Conservation (phyloP, 2,329 filamentous ascomycete genomes). For the Fusarium nelsonii region DNA sequence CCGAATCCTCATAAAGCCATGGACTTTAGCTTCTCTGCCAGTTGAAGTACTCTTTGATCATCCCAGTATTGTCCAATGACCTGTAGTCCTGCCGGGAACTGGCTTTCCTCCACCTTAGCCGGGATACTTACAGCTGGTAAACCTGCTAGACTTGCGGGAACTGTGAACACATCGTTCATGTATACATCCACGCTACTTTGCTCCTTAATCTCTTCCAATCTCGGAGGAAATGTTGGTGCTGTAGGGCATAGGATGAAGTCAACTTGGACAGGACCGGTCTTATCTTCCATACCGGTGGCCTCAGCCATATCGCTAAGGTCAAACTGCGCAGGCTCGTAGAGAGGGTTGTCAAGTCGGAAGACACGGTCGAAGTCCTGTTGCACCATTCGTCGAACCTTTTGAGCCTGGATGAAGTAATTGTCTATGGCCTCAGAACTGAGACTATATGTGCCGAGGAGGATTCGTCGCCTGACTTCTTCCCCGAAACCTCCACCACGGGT, state of each 20-base stretch:
- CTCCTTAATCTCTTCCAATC: constrained; percentile 66
- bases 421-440: constrained; percentile 91
- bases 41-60: constrained; percentile 71
- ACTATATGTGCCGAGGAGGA: constrained; percentile 89
- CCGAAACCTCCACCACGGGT: constrained; percentile 84
- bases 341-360: constrained; percentile 77
- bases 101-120: constrained; percentile 50
- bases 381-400: constrained; percentile 85
- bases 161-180: constrained; percentile 95
- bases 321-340: constrained; percentile 67
- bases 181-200: constrained; percentile 79
- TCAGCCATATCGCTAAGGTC: constrained; percentile 72
- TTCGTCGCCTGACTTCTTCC: constrained; percentile 84
- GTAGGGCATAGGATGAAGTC: constrained; percentile 92
- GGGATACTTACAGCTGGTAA: constrained; percentile 90
- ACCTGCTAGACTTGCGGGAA: constrained; percentile 92
- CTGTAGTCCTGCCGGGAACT: constrained; percentile 71
- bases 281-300: constrained; percentile 63
- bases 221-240: constrained; percentile 80
- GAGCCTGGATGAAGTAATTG: constrained; percentile 96
- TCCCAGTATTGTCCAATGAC: constrained; percentile 86
- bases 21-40: constrained; percentile 63
- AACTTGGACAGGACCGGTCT: constrained; percentile 72
- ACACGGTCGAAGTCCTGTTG: constrained; percentile 87
- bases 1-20: constrained; percentile 38